Base-by-base conservation (phyloP, 148 eudicot species). In the Cornus florida region DNA sequence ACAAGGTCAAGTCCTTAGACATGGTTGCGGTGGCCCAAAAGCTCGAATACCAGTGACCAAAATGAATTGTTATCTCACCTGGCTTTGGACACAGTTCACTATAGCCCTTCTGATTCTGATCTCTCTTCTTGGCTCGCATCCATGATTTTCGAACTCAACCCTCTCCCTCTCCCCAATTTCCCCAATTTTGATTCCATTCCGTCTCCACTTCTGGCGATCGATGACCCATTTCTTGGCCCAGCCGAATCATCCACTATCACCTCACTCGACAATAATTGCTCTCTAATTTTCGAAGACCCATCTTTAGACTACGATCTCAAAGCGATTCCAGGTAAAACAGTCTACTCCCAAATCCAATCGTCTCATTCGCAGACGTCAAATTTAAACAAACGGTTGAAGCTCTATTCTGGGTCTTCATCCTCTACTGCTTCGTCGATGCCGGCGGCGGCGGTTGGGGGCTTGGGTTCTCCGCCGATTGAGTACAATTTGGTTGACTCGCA, bases 301-400 rank as follows among this genome's bases (percentile, higher is more conserved):
- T 28, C 28, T 28, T 28, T 1, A 28, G 28, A 28, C 46, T 88
- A 87, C 74, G 95, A 91, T 83, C 89, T 93, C 0, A 93, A n/a
- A n/a, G n/a, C n/a, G n/a, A n/a, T 93, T 24, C 91, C 97, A 2
- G 97, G 97, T 19, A 83, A 84, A 50, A 91, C 97, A 3, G 84
- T 83, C 62, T 80, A 71, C 31, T 83, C 78, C 50, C 73, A 20
- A 43, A 70, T 20, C 19, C 64, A 69, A 59, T 31, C 39, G 35
- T 28, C 28, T 28, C 59, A 22, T 3, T 5, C 22, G 10, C 50
- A 6, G 2, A 9, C 75, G 2, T 50, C 16, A 5, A 28, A 28
- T 28, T 31, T 66, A 3, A 38, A 33, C 28, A 69, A 80, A 2
- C 76, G 59, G 4, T 41, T 28, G 1, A 28, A 28, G 28, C 28